Percentiles rank a stretch among this genome's conserved stretches.
Evolutionary conservation across 148 eudicot species (phyloP).

Genomic region (Vaccinium macrocarpon): DNA sequence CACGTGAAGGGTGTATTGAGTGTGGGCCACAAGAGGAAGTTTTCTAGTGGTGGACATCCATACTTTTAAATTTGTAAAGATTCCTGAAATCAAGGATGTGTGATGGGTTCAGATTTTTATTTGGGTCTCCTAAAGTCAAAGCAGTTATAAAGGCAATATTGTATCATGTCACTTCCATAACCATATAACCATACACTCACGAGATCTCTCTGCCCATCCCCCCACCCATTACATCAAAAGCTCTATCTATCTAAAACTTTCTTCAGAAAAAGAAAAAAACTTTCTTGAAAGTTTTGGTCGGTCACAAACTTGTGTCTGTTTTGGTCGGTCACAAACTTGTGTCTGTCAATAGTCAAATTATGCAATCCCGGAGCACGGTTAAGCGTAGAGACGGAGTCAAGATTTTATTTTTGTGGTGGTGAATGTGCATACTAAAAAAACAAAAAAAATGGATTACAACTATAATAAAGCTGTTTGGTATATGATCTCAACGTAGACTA

Average conservation of each 20-base stretch:
- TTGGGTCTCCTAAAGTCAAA: not conserved
- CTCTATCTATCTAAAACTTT: not conserved
- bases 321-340: too few species aligned
- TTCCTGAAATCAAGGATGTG: not conserved
- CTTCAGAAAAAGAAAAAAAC: too few species aligned
- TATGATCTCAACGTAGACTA: too few species aligned
- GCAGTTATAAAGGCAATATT: not conserved
- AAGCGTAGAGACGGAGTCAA: too few species aligned
- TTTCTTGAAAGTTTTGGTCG: too few species aligned
- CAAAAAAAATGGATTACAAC: too few species aligned
- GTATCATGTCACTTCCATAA: slow-evolving; percentile 10
- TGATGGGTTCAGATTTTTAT: not conserved
- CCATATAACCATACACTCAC: slow-evolving; percentile 1
- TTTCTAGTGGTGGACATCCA: not conserved
- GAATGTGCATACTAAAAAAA: too few species aligned
- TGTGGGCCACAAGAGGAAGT: not conserved
- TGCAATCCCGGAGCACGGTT: too few species aligned
- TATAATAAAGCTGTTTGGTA: too few species aligned
- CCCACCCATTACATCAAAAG: slow-evolving; percentile 9
- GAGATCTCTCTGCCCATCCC: slow-evolving; percentile 8
- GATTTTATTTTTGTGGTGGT: too few species aligned
- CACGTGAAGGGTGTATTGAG: not conserved
- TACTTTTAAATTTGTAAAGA: not conserved
- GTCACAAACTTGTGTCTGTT: too few species aligned
- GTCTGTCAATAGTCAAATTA: too few species aligned